Evolutionary conservation across 108 stramenopile genomes (phyloP).

Genomic region (Fistulifera pelliculosa): DNA sequence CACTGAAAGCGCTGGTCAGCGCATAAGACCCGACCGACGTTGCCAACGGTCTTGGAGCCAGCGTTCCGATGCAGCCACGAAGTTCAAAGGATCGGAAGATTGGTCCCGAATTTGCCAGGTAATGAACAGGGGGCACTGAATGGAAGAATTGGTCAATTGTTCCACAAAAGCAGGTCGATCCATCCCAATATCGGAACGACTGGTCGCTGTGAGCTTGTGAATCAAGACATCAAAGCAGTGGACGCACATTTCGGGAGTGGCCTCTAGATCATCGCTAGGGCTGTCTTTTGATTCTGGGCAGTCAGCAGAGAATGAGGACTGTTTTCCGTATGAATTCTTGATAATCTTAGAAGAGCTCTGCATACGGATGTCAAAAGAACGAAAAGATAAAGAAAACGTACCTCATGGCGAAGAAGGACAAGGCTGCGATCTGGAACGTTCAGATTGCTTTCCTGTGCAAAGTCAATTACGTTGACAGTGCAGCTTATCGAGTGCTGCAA

Average conservation of each 20-base stretch:
- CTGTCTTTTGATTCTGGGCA: not conserved
- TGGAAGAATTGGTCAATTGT: conserved; percentile 20
- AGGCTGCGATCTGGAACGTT: no score
- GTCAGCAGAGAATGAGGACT: no score
- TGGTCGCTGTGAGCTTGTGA: conserved; percentile 18
- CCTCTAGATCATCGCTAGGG: conserved; percentile 10
- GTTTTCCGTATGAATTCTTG: no score
- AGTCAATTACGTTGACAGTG: no score
- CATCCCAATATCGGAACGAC: not conserved
- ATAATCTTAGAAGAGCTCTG: no score
- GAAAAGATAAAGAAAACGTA: no score
- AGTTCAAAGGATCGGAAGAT: conserved; percentile 31
- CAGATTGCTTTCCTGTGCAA: no score
- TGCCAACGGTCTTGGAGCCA: conserved; percentile 33
- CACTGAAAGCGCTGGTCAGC: conserved; percentile 47
- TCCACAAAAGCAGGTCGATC: conserved; percentile 11
- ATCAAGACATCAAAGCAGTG: conserved; percentile 59
- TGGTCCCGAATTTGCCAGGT: conserved; percentile 62
- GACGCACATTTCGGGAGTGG: conserved; percentile 57
- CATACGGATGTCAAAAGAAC: no score
- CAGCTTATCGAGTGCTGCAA: no score
- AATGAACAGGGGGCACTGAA: conserved; percentile 65
- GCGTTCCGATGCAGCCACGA: conserved; percentile 71
- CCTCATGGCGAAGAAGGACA: no score
- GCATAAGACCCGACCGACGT: conserved; percentile 59